Evolutionary conservation across 2,329 filamentous ascomycete genomes (phyloP), one percentile per base, ranked within the genome.

Genomic region (Fusarium annulatum): DNA sequence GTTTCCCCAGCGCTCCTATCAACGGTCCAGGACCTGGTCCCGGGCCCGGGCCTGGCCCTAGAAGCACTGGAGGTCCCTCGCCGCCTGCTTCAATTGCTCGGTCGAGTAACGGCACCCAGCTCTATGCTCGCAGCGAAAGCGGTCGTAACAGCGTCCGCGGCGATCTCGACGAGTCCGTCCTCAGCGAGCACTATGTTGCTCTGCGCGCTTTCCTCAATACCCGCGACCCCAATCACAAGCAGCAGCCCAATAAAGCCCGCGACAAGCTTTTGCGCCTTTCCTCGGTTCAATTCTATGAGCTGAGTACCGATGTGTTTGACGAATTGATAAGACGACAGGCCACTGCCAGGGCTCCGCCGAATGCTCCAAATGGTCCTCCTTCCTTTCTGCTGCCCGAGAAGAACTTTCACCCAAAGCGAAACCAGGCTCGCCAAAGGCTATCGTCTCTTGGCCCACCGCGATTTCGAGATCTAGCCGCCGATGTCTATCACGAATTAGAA

Each of bases 251-350:
- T 83, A 93, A 95, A 83, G 96, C 96, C 63, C 92, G 95, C 79
- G 96, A 98, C 83, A 99, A 99, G 87, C 88, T 98, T 64, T 88
- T 98, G 68, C 91, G 96, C 67, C 88, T 99, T 58, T 97, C 95
- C 2, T 87, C 93, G 3, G 94, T 97, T 34, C 96, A 99, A 82
- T 98, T 99, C 82, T 94, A 97, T 83, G 96, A 99, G 84, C 88
- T 99, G 71, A 98, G 95, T 83, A 98, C 96, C 65, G 96, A 99
- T 84, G 96, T 99, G 45, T 98, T 93, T 84, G 96, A 99, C 83
- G 96, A 99, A 84, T 87, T 98, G 74, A 88, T 97, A 76, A 92
- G 96, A 67, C 91, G 96, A 73, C 95, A 98, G 82, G 89, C 93
- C 74, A 87, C 87, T 58, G 88, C 88, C 61, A 84, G 89, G 69